Evolutionary conservation across 2,329 filamentous ascomycete species (phyloP), one percentile per base, ranked within the genome.

Genomic region (Hypomyces rosellus): DNA sequence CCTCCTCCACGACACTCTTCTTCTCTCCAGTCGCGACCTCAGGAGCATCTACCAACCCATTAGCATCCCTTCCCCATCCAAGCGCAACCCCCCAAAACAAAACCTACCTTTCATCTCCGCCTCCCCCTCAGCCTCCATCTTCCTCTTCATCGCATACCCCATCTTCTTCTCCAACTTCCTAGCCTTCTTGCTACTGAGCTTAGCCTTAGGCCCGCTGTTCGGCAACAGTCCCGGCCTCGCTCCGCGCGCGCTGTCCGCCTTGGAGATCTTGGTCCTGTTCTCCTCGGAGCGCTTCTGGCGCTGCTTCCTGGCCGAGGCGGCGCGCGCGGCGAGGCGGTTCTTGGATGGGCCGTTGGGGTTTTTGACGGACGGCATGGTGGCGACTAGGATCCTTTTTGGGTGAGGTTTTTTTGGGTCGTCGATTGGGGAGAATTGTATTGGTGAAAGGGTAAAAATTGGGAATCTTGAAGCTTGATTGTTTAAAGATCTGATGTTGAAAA

Each of bases 271-370:
- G 60, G 64, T 60, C 55, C 67, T 67, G 52, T 63, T 65, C 43
- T 64, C 61, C 48, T 66, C 65, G 36, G 65, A 65, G 48, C 64
- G 63, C 66, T 77, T 72, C 60, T 71, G 71, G 52, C 66, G 63
- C 44, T 65, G 60, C 55, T 76, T 75, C 47, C 69, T 71, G 38
- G 68, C 65, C 55, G 67, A 74, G 48, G 74, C 68, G 16, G 71
- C 69, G 53, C 70, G 69, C 34, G 75, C 74, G 15, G 69, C 69
- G 37, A 75, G 65, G 13, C 77, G 74, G 70, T 79, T 80, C 60
- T 74, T 74, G 48, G 76, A 80, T 9, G 72, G 71, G 43, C 69
- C 71, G 72, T 82, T 82, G 61, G 78, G 78, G 68, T 80, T 82
- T 56, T 76, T 76, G 58, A 79, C 73, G 44, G 77, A 81, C 14